phyloP scores from a whole-genome alignment of 106 monocot genomes.

The Gastrodia elata region DNA sequence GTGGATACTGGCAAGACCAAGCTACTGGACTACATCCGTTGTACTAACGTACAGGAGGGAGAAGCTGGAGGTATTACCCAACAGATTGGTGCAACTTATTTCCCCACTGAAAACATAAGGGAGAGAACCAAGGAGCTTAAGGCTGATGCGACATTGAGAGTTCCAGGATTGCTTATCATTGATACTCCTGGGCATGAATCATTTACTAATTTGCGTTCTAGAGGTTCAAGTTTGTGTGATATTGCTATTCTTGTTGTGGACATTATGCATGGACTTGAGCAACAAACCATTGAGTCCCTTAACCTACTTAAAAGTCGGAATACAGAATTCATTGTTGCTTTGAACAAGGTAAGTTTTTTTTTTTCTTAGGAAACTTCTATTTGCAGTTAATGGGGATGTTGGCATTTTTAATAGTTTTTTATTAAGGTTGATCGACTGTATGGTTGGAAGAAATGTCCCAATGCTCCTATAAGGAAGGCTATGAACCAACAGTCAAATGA shows the following conservation, averaged over 20 bases:
- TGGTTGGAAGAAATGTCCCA: conserved; percentile 75
- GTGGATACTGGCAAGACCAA: conserved; percentile 99
- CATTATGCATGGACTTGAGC: conserved; percentile 98
- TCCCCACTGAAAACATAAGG: conserved; percentile 90
- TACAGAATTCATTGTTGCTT: conserved; percentile 92
- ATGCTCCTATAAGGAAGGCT: conserved; percentile 74
- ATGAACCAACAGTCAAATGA: conserved; percentile 75
- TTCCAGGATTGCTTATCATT: conserved; percentile 97
- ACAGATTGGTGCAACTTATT: conserved; percentile 97
- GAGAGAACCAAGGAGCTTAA: conserved; percentile 92
- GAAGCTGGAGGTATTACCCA: conserved; percentile 99
- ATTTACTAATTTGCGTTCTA: conserved; percentile 83
- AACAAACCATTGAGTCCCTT: conserved; percentile 92
- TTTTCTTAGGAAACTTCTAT: neutral
- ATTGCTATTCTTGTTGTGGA: conserved; percentile 96
- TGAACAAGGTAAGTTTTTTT: conserved; percentile 69
- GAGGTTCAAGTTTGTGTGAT: conserved; percentile 97
- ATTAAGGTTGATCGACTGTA: conserved; percentile 84
- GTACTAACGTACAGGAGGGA: conserved; percentile 92
- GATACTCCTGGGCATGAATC: conserved; percentile 98
- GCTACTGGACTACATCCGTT: conserved; percentile 85
- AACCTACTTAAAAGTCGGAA: conserved; percentile 71
- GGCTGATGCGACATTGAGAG: conserved; percentile 84
- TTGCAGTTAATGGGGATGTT: neutral
- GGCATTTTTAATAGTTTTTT: neutral